Evolutionary conservation across 345 rosid species (phyloP).

Genomic region (Clarkia xantiana): DNA sequence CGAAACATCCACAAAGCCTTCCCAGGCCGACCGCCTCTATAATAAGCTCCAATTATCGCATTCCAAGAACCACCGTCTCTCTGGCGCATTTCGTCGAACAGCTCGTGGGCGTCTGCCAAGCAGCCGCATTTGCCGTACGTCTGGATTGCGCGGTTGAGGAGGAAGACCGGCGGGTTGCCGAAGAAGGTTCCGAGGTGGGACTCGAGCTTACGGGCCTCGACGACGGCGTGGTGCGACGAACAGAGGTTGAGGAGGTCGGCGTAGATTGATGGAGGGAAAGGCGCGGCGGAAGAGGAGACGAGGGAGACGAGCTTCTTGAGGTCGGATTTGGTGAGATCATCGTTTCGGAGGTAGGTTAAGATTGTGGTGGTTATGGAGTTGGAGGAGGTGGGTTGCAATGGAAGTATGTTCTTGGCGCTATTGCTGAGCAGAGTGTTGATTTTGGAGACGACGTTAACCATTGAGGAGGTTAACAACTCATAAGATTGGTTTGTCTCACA

Average conservation of each 20-base stretch:
- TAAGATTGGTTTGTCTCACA: too few species aligned
- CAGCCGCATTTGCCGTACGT: constrained; percentile 44
- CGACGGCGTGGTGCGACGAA: constrained; percentile 24
- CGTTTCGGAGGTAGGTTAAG: constrained; percentile 21
- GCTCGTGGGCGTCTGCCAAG: constrained; percentile 38
- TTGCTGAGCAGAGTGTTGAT: constrained; percentile 15
- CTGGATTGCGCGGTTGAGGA: constrained; percentile 64
- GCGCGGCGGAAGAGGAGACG: constrained; percentile 42
- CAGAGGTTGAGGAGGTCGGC: constrained; percentile 52
- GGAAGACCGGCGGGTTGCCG: constrained; percentile 37
- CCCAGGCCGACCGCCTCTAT: constrained; percentile 17
- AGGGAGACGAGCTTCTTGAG: constrained; percentile 34
- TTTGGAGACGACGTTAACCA: constrained; percentile 22
- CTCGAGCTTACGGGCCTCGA: constrained; percentile 65
- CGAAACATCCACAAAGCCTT: constrained; percentile 33
- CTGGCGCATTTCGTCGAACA: constrained; percentile 80
- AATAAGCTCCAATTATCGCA: constrained; percentile 49
- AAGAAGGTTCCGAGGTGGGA: constrained; percentile 44
- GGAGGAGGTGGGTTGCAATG: constrained; percentile 3
- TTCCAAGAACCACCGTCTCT: constrained; percentile 95
- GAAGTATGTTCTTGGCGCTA: constrained; percentile 11
- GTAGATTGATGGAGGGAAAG: constrained; percentile 39
- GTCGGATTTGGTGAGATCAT: constrained; percentile 13
- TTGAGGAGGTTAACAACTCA: constrained; percentile 2
- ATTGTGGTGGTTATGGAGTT: constrained; percentile 22